Evolutionary conservation across 1,284 basidiomycete species (phyloP), one percentile per base, ranked within the genome.

Genomic region (Rhodotorula sp.): DNA sequence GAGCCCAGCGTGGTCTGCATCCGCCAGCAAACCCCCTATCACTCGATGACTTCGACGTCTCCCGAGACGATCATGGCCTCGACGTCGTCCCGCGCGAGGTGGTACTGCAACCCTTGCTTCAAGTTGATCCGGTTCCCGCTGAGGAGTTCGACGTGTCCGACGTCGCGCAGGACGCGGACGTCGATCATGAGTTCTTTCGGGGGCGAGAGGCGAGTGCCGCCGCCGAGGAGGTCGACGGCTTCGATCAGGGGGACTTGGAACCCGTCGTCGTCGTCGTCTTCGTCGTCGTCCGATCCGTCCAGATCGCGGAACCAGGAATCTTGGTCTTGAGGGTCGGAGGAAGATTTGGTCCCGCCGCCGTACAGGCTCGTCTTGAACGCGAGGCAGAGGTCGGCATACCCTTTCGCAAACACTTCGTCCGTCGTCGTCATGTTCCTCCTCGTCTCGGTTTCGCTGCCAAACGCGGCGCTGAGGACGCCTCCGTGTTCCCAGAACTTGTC

Each of bases 41-140:
- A 75, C 48, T 73, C 67, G 49, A 75, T 66, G 12, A 75, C 49
- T 81, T 95, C 91, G 72, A 98, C 82, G 80, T 90, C 95, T 6
- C 93, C 94, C 78, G 94, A 91, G 1, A 95, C 87, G 76, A 97
- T 91, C 74, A 97, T 84, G 79, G 93, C 88, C 80, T 97, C 95
- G 69, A 97, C 88, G 80, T 95, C 91, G 17, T 89, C 86, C 74
- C 91, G 83, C 59, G 90, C 84, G 62, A 96, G 88, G 83, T 93
- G 87, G 78, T 93, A 94, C 68, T 93, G 83, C 81, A 93, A 90
- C 0, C 93, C 94, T 80, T 89, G 91, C 76, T 87, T 86, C 79
- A 97, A 93, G 79, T 94, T 89, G 69, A 97, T 88, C 69, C 86
- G 87, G 46, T 93, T 93, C 26, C 82, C 80, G 67, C 89, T 83